Percentiles rank a stretch among this genome's conserved stretches.
These are phyloP conservation scores for Gaertneriomyces sp. DNA, from an alignment of 192 early-diverging fungal genomes.

Conservation along the genomic window DNA sequence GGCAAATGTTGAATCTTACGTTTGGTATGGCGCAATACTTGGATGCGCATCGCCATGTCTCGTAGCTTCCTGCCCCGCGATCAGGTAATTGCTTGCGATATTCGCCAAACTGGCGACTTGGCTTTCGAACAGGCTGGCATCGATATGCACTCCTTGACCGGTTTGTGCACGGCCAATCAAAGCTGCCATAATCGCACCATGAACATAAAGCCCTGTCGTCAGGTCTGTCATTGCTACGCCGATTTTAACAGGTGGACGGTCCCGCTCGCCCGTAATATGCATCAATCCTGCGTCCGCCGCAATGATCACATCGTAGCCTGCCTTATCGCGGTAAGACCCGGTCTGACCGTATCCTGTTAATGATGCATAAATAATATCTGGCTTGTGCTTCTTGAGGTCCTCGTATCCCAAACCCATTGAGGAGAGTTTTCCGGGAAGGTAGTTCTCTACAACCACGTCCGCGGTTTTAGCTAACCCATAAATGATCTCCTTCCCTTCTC, in stretches of 20 bases:
- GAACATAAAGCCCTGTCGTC: constrained; percentile 72
- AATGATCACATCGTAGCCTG: constrained; percentile 80
- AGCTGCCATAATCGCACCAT: constrained; percentile 88
- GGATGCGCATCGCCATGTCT: constrained; percentile 86
- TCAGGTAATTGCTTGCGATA: constrained; percentile 82
- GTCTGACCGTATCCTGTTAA: constrained; percentile 76
- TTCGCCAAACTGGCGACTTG: constrained; percentile 88
- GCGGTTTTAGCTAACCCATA: constrained; percentile 58
- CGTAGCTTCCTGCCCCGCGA: constrained; percentile 73
- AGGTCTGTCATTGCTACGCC: constrained; percentile 95
- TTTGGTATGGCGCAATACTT: constrained; percentile 91
- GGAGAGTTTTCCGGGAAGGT: constrained; percentile 81
- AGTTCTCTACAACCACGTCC: constrained; percentile 92
- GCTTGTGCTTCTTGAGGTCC: constrained; percentile 63
- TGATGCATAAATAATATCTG: constrained; percentile 80
- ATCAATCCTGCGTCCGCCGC: constrained; percentile 83
- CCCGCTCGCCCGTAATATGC: constrained; percentile 90
- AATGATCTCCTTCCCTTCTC: constrained; percentile 62
- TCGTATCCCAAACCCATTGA: constrained; percentile 74
- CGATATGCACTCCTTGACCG: constrained; percentile 77
- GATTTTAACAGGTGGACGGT: constrained; percentile 83
- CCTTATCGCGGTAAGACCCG: constrained; percentile 72
- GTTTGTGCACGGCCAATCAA: constrained; percentile 64
- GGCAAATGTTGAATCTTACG: constrained; percentile 8
- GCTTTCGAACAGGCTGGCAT: constrained; percentile 70